Base-by-base conservation (phyloP, 805 yeast genomes). In the Candida takata region DNA sequence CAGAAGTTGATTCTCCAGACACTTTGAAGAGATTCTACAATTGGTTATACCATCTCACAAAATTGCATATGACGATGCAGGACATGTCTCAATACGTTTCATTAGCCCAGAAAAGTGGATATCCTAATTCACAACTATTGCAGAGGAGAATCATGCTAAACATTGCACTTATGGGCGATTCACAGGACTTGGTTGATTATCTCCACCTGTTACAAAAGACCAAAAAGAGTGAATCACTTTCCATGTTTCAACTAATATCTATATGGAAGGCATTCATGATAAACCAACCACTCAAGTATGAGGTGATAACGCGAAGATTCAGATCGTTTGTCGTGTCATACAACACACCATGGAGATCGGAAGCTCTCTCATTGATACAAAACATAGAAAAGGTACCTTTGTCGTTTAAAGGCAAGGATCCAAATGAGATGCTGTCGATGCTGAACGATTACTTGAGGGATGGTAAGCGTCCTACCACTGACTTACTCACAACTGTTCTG, bases 401-500 rank as follows among this genome's bases (percentile, higher is more conserved):
- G 5, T 12, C 11, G 37, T 29, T 14, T 6, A 19, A 13, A 19
- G 13, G 20, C 21, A 18, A 18, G 8, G 23, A 29, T n/a, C 25
- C 16, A 11, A 19, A 8, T n/a, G 25, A 29, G 11, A 19, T 43
- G 27, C 27, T 43, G 23, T 20, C n/a, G 3, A n/a, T 36, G 15
- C 38, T 44, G n/a, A 40, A 40, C 15, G 42, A 42, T 8, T 24
- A 7, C 5, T 26, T 47, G 1, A 37, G 56, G n/a, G 42, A 33
- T 2, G 54, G 54, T 8, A 39, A 34, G 9, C 40, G 44, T 18
- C 55, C 54, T 16, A 31, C 44, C 5, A 18, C 42, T 8, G 32
- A 26, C 4, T 24, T 45, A 18, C 30, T 50, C 4, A 19, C 27
- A 6, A 8, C 8, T 6, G 36, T 45, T 5, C 21, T 52, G 25